These are phyloP conservation scores for Sordariomycetes sp. DNA, from an alignment of 2,329 filamentous ascomycete genomes.

Conservation along the genomic window DNA sequence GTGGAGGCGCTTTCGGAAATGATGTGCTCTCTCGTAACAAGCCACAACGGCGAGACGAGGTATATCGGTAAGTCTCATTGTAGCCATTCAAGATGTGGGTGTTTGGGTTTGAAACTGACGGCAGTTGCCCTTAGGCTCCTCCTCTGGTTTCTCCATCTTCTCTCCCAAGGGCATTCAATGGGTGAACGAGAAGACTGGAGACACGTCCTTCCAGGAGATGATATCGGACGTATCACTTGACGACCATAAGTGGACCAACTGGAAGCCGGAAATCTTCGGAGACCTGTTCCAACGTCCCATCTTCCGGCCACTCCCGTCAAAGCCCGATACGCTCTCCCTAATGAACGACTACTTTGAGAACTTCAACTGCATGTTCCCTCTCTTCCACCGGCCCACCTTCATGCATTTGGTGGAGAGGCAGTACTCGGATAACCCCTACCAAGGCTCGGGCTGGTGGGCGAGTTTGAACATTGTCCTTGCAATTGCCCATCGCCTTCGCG, in stretches of 20 bases:
- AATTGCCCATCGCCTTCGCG: conserved; percentile 82
- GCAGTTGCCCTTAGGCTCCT: conserved; percentile 54
- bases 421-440: conserved; percentile 84
- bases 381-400: conserved; percentile 96
- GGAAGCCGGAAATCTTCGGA: conserved; percentile 95
- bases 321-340: conserved; percentile 75
- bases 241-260: conserved; percentile 91
- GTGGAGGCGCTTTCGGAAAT: conserved; percentile 88
- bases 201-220: conserved; percentile 88
- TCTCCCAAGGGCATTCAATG: conserved; percentile 96
- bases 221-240: conserved; percentile 84
- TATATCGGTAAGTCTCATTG: conserved; percentile 61
- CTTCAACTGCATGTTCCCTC: conserved; percentile 97
- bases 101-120: background rate
- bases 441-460: conserved; percentile 97
- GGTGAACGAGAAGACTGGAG: conserved; percentile 97
- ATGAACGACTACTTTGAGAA: conserved; percentile 94
- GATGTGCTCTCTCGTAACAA: conserved; percentile 97
- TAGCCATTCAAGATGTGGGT: background rate
- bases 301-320: conserved; percentile 71
- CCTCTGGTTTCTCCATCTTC: conserved; percentile 97
- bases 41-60: conserved; percentile 84
- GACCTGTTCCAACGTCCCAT: conserved; percentile 80
- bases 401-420: conserved; percentile 95
- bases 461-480: conserved; percentile 87